phyloP scores from a whole-genome alignment of 2,329 filamentous ascomycete genomes.

The Venturia oleaginea region DNA sequence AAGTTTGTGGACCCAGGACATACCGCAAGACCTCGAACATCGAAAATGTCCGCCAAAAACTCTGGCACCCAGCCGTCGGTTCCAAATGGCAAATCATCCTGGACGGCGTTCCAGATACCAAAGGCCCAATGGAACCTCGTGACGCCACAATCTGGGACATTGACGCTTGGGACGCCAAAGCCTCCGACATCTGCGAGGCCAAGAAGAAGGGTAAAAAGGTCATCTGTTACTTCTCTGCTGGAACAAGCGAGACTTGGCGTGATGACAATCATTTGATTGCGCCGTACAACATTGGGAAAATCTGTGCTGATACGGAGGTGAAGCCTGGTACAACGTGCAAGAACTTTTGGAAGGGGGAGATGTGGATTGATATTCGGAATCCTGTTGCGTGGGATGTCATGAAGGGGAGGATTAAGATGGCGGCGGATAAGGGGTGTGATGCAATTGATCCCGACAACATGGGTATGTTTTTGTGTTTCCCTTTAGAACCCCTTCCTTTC shows the following conservation, averaged over 20 bases:
- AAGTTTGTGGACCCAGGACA: neutral
- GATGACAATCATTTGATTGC: conserved; percentile 19
- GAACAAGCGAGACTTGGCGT: conserved; percentile 20
- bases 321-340: neutral
- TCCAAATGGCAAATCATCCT: conserved; percentile 56
- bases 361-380: conserved; percentile 20
- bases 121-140: neutral
- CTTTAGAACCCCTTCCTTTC: too few relatives aligned
- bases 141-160: conserved; percentile 43
- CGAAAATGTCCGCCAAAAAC: conserved; percentile 16
- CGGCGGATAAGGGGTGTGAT: conserved; percentile 26
- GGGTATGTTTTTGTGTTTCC: conserved; percentile 8
- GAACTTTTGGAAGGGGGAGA: conserved; percentile 20
- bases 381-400: conserved; percentile 21
- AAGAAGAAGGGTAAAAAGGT: conserved; percentile 48
- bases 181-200: conserved; percentile 37
- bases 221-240: conserved; percentile 28
- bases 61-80: conserved; percentile 47
- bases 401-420: conserved; percentile 21
- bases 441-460: conserved; percentile 29
- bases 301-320: conserved; percentile 12
- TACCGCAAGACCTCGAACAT: neutral
- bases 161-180: conserved; percentile 46
- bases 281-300: conserved; percentile 16
- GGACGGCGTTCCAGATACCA: conserved; percentile 27